Base-by-base conservation (phyloP, 2,329 filamentous ascomycete species). In the Trichoderma sp. region DNA sequence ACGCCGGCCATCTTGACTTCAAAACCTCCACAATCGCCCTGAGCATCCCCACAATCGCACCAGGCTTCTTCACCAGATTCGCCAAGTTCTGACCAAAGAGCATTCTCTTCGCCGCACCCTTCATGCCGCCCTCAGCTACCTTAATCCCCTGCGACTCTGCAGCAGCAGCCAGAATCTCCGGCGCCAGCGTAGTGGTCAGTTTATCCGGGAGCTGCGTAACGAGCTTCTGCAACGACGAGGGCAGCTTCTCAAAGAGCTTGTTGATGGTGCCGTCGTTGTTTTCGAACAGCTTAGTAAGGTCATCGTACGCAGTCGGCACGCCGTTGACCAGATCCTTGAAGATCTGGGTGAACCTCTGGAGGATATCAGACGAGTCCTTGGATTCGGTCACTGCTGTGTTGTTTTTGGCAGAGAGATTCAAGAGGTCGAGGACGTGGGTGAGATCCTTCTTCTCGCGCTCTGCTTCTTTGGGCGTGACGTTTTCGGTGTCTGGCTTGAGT, bases 281-380 rank as follows among this genome's bases (percentile, higher is more conserved):
- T 72, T 90, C 87, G 57, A 91, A 81, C 26, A 92, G 85, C 15
- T 79, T 77, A 3, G 85, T 90, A n/a, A 99, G 90, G 79, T 99
- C 96, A 78, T 92, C 88, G 81, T 97, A 97, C 3, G 96, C 96
- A 0, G 95, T 98, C 3, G 96, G 96, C 2, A 94, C 96, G 73
- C 96, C 96, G 79, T 94, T 95, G 77, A 96, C 89, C 17, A 98
- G 88, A 79, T 99, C 96, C 79, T 95, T 96, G 78, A 99, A 92
- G 39, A 98, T 91, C 70, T 94, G 86, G 1, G 94, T 97, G 85
- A 99, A 99, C 73, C 91, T 90, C 68, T 90, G 88, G 66, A 97
- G 88, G 34, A 97, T 87, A 74, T 93, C 91, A 73, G 94, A 90
- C 0, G 93, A 95, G 76, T 97, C 94, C 72, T 90, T 88, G n/a